A percentile compares a stretch with the other conserved stretches of the same genome.
These are phyloP conservation scores for Carnegiea gigantea DNA, from an alignment of 179 eudicot species.

Conservation along the genomic window DNA sequence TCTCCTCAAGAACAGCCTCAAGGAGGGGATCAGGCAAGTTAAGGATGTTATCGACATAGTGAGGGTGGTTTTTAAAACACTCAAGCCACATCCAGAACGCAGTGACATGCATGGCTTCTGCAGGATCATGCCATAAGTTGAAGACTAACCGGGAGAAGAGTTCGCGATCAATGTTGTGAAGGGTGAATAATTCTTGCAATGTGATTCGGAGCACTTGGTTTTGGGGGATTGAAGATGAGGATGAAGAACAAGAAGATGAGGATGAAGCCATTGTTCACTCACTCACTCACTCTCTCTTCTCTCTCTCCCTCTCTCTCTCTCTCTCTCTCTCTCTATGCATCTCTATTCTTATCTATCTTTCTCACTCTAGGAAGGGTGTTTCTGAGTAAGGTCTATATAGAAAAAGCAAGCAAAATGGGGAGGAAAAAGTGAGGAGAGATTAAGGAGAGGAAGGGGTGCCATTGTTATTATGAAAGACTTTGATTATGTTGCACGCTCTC, in stretches of 20 bases:
- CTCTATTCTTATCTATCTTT: not conserved
- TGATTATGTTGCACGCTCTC: not conserved
- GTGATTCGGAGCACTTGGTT: too few species aligned
- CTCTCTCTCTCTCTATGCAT: not conserved
- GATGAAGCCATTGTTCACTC: conserved; percentile 19
- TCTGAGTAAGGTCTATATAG: conserved; percentile 9
- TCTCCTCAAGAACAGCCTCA: conserved; percentile 36
- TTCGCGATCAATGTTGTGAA: conserved; percentile 29
- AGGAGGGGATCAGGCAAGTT: not conserved
- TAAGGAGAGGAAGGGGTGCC: not conserved
- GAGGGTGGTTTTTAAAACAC: not conserved
- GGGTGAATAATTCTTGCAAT: too few species aligned
- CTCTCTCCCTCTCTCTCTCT: not conserved
- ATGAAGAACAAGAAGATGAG: not conserved
- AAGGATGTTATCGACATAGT: not conserved
- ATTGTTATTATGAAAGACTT: not conserved
- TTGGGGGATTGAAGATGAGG: too few species aligned
- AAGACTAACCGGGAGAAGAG: conserved; percentile 20
- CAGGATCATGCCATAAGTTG: conserved; percentile 14
- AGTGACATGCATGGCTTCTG: conserved; percentile 35
- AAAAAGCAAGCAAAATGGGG: not conserved
- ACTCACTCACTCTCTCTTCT: not conserved
- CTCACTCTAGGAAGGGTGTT: too few species aligned
- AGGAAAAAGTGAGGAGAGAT: not conserved
- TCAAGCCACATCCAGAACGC: conserved; percentile 56